Base-by-base conservation (phyloP, 345 rosid genomes). In the Durio zibethinus region DNA sequence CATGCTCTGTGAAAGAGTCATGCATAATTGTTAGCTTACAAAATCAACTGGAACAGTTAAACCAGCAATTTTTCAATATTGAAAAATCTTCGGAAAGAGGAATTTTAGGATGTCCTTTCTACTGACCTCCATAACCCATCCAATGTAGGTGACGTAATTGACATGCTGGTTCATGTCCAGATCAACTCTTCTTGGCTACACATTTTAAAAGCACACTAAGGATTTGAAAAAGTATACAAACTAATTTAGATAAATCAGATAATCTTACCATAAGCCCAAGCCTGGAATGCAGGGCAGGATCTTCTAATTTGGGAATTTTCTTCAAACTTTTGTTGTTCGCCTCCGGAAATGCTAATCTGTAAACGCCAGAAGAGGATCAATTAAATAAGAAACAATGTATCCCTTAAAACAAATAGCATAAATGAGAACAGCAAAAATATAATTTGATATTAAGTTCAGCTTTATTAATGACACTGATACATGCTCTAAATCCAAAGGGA, bases 151-250 rank as follows among this genome's bases (percentile, higher is more conserved):
- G 64, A 95, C 98, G 47, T 95, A 92, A 74, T 95, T 93, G 59
- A 93, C 99, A 72, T 93, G 98, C 76, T 95, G 98, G 80, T 95
- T 95, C 99, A 95, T 95, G 87, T 95, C 99, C 56, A 95, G 88
- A 86, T 95, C 99, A 67, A 94, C 92, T 90, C 96, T 87, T 85
- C 97, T 83, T 1, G 98, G 97, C 90, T 92, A 89, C 80, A 82
- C 60, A 81, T 33, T 38, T 33, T 15, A 40, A 56, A 57, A 35
- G 42, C 20, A 60, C 40, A 74, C 2, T 60, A n/a, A 78, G 59
- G 61, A 71, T 2, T 10, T 33, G 14, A 70, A 54, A 69, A 42
- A 47, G 48, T 64, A 33, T 6, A 18, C 31, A 33, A 0, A 69
- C 7, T 25, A 16, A 16, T 25, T 70, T 16, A 40, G 52, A 33